phyloP scores from a whole-genome alignment of 1,284 basidiomycete genomes.

The Irpex sp. region DNA sequence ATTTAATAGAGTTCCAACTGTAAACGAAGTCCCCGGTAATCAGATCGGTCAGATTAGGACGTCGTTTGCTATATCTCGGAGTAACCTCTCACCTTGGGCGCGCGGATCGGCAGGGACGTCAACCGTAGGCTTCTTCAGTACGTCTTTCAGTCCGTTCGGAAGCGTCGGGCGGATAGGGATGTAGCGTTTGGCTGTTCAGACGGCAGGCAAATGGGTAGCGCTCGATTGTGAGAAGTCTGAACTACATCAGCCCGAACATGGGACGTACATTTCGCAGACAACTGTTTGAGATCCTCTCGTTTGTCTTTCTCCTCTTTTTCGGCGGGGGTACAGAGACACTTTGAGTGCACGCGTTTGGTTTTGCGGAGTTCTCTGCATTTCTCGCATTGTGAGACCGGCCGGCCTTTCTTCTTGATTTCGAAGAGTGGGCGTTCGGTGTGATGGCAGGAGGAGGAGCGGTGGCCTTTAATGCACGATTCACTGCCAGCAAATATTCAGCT shows the following conservation, averaged over 20 bases:
- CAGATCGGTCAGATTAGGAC: neutral
- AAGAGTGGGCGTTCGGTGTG: constrained; percentile 76
- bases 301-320: constrained; percentile 5
- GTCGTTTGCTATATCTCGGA: neutral
- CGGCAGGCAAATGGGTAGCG: neutral
- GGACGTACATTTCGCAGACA: constrained; percentile 16
- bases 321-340: constrained; percentile 46
- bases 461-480: constrained; percentile 82
- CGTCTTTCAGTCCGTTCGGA: constrained; percentile 26
- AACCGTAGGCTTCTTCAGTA: constrained; percentile 1
- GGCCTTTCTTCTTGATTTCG: constrained; percentile 80
- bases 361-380: constrained; percentile 76
- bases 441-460: constrained; percentile 74
- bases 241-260: neutral
- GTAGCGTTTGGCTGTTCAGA: constrained; percentile 14
- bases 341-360: constrained; percentile 70
- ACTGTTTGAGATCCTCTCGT: constrained; percentile 9
- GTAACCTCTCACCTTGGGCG: constrained; percentile 9
- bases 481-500: constrained; percentile 33
- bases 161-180: constrained; percentile 27
- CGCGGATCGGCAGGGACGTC: constrained; percentile 8
- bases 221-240: neutral
- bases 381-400: constrained; percentile 78
- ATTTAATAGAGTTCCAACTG: constrained; percentile 39
- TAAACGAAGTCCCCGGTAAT: neutral